Evolutionary conservation across 2,329 filamentous ascomycete genomes (phyloP).

Genomic region (Simplicillium aogashimaense): DNA sequence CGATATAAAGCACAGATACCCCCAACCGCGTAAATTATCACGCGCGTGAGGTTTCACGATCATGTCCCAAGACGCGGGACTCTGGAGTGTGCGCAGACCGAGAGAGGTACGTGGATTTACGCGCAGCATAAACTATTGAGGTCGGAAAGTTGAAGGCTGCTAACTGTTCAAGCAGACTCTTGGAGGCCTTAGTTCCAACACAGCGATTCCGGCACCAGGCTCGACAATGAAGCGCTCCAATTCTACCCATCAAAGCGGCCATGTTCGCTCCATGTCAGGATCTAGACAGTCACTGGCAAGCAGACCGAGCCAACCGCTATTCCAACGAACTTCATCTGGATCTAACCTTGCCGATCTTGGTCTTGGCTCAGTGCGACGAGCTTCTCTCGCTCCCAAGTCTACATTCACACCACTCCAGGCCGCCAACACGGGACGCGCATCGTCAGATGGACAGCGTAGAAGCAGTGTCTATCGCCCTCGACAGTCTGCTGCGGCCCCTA

Average conservation of each 20-base stretch:
- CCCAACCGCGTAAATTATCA: background rate
- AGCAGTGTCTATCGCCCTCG: constrained; percentile 74
- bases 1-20: too few relatives aligned
- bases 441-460: constrained; percentile 48
- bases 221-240: constrained; percentile 87
- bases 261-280: constrained; percentile 74
- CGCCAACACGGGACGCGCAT: constrained; percentile 44
- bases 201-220: constrained; percentile 77
- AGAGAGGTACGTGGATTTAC: constrained; percentile 59
- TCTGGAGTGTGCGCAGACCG: constrained; percentile 86
- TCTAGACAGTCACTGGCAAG: constrained; percentile 73
- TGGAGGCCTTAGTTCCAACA: constrained; percentile 72
- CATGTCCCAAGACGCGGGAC: constrained; percentile 80
- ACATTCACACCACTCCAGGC: constrained; percentile 28
- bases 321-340: constrained; percentile 76
- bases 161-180: constrained; percentile 54
- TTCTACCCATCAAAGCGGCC: constrained; percentile 53
- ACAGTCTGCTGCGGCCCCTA: constrained; percentile 57
- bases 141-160: constrained; percentile 1
- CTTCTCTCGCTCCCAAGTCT: constrained; percentile 70
- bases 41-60: background rate
- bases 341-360: constrained; percentile 70
- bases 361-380: constrained; percentile 73
- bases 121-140: background rate
- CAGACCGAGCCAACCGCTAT: constrained; percentile 77